A percentile compares a stretch with the other conserved stretches of the same genome.
Evolutionary conservation across 495 filamentous ascomycete species (phyloP).

Genomic region (Daldinia loculata): DNA sequence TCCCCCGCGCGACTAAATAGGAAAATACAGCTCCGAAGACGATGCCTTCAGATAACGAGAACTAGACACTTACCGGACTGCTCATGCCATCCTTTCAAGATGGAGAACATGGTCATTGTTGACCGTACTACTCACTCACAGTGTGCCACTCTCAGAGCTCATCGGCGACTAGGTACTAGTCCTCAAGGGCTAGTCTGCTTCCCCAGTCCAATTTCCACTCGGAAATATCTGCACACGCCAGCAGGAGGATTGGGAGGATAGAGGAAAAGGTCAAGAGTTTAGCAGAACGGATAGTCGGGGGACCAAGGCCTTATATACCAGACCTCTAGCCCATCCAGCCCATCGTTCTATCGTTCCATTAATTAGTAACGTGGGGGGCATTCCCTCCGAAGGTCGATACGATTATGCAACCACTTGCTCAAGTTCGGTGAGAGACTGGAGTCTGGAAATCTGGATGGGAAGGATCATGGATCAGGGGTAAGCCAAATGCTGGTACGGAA

Average conservation of each 20-base stretch:
- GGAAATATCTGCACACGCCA: neutral
- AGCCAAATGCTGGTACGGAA: conserved; percentile 16
- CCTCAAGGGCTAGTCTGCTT: neutral
- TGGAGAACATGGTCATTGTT: neutral
- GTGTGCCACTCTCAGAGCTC: neutral
- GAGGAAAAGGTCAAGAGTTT: neutral
- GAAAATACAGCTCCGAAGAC: neutral
- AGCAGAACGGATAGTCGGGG: neutral
- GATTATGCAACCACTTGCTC: conserved; percentile 27
- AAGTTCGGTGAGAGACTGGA: conserved; percentile 41
- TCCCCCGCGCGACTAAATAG: neutral
- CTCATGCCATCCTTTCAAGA: neutral
- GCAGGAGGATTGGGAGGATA: neutral
- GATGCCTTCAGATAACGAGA: neutral
- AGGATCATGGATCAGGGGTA: conserved; percentile 41
- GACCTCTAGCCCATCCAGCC: conserved; percentile 1
- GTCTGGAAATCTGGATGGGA: conserved; percentile 20
- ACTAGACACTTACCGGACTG: neutral
- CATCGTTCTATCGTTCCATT: conserved; percentile 2
- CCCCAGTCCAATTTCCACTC: conserved; percentile 5
- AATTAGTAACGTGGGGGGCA: conserved; percentile 31
- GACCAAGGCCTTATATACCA: neutral
- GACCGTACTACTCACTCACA: neutral
- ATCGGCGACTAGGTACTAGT: neutral
- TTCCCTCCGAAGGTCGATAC: conserved; percentile 14